Percentiles rank a stretch among this genome's conserved stretches.
Conservation (phyloP, 345 rosid species). For the Excoecaria cochinchinensis region DNA sequence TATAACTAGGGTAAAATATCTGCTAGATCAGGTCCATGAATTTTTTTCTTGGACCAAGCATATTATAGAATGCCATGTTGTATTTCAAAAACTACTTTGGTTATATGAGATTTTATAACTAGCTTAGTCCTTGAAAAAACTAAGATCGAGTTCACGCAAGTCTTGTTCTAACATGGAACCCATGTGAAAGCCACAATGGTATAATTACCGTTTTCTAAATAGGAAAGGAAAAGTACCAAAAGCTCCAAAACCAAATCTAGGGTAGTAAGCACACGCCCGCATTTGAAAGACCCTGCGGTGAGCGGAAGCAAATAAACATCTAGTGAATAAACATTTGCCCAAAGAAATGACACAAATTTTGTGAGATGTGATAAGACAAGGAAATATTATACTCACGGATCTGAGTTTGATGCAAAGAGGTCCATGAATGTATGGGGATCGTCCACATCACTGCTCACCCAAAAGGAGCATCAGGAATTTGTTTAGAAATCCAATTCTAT, state of each 20-base stretch:
- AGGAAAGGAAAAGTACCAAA: constrained; percentile 71
- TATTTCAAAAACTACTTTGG: too few species aligned
- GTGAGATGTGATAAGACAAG: background rate
- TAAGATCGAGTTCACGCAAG: too few species aligned
- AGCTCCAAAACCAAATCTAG: constrained; percentile 76
- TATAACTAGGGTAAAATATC: background rate
- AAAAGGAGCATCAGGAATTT: background rate
- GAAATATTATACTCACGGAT: constrained; percentile 52
- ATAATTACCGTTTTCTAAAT: constrained; percentile 45
- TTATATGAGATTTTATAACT: too few species aligned
- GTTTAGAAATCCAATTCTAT: background rate
- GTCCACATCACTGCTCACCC: constrained; percentile 62
- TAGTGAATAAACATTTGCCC: constrained; percentile 3
- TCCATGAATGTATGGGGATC: constrained; percentile 95
- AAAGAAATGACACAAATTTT: background rate
- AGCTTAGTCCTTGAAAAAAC: too few species aligned
- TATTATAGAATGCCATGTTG: too few species aligned
- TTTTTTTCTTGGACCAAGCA: too few species aligned
- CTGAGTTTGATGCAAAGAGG: constrained; percentile 68
- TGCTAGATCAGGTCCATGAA: too few species aligned
- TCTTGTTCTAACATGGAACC: background rate
- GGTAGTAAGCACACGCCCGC: constrained; percentile 70
- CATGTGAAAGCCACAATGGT: background rate
- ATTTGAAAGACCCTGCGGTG: constrained; percentile 52
- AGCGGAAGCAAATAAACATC: constrained; percentile 26